These are phyloP conservation scores for Filobasidium floriforme DNA, from an alignment of 768 basidiomycete genomes.

Conservation along the genomic window DNA sequence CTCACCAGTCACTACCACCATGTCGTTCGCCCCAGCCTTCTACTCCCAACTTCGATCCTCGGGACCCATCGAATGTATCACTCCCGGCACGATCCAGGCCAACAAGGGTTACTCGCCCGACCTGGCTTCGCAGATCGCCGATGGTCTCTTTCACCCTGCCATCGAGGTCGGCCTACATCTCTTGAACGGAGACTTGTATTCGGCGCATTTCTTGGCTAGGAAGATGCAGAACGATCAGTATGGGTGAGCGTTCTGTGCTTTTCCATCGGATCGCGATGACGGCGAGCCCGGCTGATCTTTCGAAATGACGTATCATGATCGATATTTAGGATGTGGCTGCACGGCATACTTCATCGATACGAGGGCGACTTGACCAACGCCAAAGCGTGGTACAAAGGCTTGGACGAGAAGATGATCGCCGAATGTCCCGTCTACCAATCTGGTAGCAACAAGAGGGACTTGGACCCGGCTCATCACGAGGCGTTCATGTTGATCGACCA, in stretches of 20 bases:
- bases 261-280: not conserved
- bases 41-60: not conserved
- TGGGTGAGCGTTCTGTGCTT: conserved; percentile 4
- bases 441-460: not conserved
- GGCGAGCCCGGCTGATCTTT: not conserved
- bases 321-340: conserved; percentile 14
- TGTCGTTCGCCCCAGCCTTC: conserved; percentile 6
- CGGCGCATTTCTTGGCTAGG: conserved; percentile 18
- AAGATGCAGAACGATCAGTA: conserved; percentile 24
- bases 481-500: conserved; percentile 19
- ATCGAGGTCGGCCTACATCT: conserved; percentile 18
- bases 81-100: conserved; percentile 14
- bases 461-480: conserved; percentile 13
- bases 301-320: not conserved
- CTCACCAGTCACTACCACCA: not conserved
- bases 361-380: conserved; percentile 20
- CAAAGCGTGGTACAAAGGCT: conserved; percentile 19
- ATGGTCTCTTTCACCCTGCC: conserved; percentile 19
- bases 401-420: conserved; percentile 15
- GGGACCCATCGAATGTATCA: conserved; percentile 13
- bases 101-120: conserved; percentile 19
- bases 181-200: conserved; percentile 17
- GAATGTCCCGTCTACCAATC: conserved; percentile 18
- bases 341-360: conserved; percentile 19
- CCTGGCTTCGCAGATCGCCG: conserved; percentile 19